phyloP scores from a whole-genome alignment of 441 rosid species.

The Euphorbia celastroides region DNA sequence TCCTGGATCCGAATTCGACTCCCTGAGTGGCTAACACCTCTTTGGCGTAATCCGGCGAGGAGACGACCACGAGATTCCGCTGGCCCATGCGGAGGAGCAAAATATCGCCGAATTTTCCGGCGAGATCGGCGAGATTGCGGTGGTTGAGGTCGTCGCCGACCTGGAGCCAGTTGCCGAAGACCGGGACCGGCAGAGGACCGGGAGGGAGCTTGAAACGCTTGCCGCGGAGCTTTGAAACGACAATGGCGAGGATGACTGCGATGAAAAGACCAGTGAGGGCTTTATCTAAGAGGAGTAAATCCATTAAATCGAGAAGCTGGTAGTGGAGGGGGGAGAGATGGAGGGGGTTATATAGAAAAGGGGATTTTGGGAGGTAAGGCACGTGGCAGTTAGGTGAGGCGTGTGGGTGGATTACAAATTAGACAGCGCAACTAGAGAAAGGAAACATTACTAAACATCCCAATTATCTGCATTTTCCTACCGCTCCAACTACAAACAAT shows the following conservation, averaged over 20 bases:
- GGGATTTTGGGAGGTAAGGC: background rate
- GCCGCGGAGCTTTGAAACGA: slow-evolving; percentile 73
- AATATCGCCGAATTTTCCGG: slow-evolving; percentile 70
- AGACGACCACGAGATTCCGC: slow-evolving; percentile 80
- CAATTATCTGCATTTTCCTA: too few relatives aligned
- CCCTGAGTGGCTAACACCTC: slow-evolving; percentile 93
- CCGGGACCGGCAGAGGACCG: slow-evolving; percentile 75
- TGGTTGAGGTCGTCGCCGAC: slow-evolving; percentile 94
- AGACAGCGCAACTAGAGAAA: too few relatives aligned
- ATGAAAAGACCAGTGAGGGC: slow-evolving; percentile 59
- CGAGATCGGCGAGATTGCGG: slow-evolving; percentile 70
- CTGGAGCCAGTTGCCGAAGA: slow-evolving; percentile 97
- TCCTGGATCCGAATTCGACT: slow-evolving; percentile 87
- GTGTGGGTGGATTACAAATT: background rate
- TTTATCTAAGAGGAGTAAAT: slow-evolving; percentile 86
- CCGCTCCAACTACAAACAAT: too few relatives aligned
- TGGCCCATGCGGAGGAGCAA: slow-evolving; percentile 90
- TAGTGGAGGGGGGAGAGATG: background rate
- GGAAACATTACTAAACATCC: too few relatives aligned
- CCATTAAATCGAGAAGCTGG: slow-evolving; percentile 32
- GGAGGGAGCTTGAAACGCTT: slow-evolving; percentile 84
- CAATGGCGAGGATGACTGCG: slow-evolving; percentile 55
- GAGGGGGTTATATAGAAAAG: background rate
- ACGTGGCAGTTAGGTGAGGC: background rate
- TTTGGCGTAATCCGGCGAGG: slow-evolving; percentile 75